Conservation (phyloP, 2,329 filamentous ascomycete species). For the Plenodomus biglobosus region DNA sequence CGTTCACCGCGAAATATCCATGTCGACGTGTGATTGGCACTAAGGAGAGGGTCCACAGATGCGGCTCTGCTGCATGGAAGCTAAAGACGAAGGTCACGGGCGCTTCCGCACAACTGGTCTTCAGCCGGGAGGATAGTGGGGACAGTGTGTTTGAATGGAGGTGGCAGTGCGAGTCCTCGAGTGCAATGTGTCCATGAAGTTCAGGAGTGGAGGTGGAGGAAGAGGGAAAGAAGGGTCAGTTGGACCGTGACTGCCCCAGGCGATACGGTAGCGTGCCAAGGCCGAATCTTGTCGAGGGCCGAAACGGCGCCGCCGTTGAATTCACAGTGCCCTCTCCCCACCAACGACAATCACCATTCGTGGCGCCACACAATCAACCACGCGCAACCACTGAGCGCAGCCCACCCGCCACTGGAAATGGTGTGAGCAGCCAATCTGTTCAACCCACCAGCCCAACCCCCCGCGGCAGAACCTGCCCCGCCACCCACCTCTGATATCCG, state of each 20-base stretch:
- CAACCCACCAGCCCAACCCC: not conserved
- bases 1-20: too few species aligned
- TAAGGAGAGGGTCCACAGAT: conserved; percentile 6
- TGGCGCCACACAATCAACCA: conserved; percentile 1
- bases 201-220: not conserved
- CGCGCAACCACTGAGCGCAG: conserved; percentile 10
- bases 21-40: not conserved
- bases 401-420: conserved; percentile 22
- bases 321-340: conserved; percentile 8
- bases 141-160: too few species aligned
- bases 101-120: not conserved
- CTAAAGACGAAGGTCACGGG: not conserved
- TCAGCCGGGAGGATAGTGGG: too few species aligned
- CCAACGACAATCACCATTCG: conserved; percentile 6
- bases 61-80: conserved; percentile 11
- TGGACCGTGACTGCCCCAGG: not conserved
- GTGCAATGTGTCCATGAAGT: not conserved
- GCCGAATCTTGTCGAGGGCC: conserved; percentile 1
- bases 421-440: conserved; percentile 19
- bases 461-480: too few species aligned
- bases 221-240: not conserved
- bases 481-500: too few species aligned
- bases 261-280: not conserved
- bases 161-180: too few species aligned
- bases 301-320: conserved; percentile 7